phyloP scores from a whole-genome alignment of 805 yeast species.

The Candida piceae region DNA sequence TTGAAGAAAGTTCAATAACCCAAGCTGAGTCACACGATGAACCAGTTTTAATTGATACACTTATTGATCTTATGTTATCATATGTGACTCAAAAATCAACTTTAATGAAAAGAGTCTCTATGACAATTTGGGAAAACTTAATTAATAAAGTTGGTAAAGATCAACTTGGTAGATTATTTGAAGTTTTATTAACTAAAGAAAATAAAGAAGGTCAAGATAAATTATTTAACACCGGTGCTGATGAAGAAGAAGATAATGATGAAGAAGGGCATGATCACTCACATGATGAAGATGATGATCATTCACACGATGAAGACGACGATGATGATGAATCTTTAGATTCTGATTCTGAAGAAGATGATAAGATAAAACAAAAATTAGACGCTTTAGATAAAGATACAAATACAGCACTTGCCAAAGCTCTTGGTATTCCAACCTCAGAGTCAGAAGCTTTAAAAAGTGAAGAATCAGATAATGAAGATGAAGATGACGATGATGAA shows the following conservation, averaged over 20 bases:
- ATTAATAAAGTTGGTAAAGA: constrained; percentile 38
- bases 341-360: constrained; percentile 16
- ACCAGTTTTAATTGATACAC: constrained; percentile 30
- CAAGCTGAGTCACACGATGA: constrained; percentile 34
- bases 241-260: constrained; percentile 41
- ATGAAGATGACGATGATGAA: constrained; percentile 30
- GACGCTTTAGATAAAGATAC: constrained; percentile 35
- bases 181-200: constrained; percentile 61
- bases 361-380: constrained; percentile 1
- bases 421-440: constrained; percentile 55
- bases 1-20: constrained; percentile 39
- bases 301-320: constrained; percentile 29
- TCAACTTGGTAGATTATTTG: constrained; percentile 47
- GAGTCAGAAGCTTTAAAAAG: constrained; percentile 31
- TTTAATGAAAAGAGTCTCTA: constrained; percentile 51
- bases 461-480: constrained; percentile 18
- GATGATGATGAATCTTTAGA: constrained; percentile 30
- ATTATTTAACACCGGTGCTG: constrained; percentile 63
- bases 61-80: constrained; percentile 50
- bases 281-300: constrained; percentile 26
- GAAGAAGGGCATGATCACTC: constrained; percentile 29
- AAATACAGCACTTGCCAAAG: constrained; percentile 61
- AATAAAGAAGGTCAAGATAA: constrained; percentile 75
- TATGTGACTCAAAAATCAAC: constrained; percentile 54
- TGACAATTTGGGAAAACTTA: constrained; percentile 45